Base-by-base conservation (phyloP, 805 yeast genomes). In the Brettanomyces naardenensis region DNA sequence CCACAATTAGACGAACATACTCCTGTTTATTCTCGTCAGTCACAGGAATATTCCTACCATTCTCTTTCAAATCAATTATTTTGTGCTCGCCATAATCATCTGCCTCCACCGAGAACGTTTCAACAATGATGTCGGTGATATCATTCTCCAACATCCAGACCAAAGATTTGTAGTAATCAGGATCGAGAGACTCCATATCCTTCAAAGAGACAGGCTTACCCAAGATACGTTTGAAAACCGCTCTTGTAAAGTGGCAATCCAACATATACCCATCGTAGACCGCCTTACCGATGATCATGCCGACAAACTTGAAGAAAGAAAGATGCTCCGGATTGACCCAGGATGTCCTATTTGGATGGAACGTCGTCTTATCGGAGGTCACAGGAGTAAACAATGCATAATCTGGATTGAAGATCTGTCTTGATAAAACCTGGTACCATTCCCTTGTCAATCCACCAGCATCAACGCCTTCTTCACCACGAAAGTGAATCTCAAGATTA, bases 371-470 rank as follows among this genome's bases (percentile, higher is more conserved):
- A 52, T 90, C 97, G 6, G 95, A 75, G 0, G 95, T 84, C 31
- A 88, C 95, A 0, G 97, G 95, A 1, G 82, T 68, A 56, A 90
- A 92, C 44, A 92, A 64, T 0, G 95, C 97, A 62, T 88, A 88
- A 52, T 87, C 95, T 0, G 97, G 94, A 55, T 90, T 88, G 63
- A 92, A 87, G 86, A 92, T 89, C 56, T 90, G 97, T 44, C 96
- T 70, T 0, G 96, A 79, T 33, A 92, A 61, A 4, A 89, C 95
- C 56, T 89, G 97, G 53, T 81, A 89, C 98, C 98, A 92, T 58
- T 92, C 99, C 52, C 99, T 70, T 0, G 97, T 85, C 13, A 92
- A 80, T 29, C 99, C 99, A 48, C 99, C 99, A 3, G 95, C 98
- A 67, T 92, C 99, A 35, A 92, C 85, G 48, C 97, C 99, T 38